Percentiles rank a stretch among this genome's conserved stretches.
These are phyloP conservation scores for Tilletia walkeri DNA, from an alignment of 1,284 basidiomycete species.

Conservation along the genomic window DNA sequence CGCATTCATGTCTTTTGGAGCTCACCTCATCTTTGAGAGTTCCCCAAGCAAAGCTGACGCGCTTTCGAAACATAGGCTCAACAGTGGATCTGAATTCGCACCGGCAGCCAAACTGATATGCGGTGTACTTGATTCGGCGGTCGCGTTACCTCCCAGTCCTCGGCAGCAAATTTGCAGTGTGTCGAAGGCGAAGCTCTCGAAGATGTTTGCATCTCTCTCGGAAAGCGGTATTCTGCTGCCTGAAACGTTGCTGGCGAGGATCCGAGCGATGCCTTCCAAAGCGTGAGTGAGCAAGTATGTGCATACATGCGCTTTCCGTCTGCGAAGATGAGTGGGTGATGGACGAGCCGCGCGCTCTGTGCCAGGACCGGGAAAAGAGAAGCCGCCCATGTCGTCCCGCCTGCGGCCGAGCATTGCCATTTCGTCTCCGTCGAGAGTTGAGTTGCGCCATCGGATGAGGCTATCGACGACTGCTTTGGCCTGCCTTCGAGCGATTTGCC, in stretches of 20 bases:
- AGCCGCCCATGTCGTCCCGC: constrained; percentile 10
- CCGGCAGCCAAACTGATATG: constrained; percentile 6
- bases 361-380: constrained; percentile 1
- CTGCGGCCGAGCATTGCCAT: constrained; percentile 9
- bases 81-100: background rate
- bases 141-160: constrained; percentile 34
- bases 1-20: background rate
- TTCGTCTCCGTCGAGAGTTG: background rate
- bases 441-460: constrained; percentile 4
- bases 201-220: constrained; percentile 34
- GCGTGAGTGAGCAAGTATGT: constrained; percentile 13
- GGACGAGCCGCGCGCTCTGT: background rate
- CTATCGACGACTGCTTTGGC: constrained; percentile 6
- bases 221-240: constrained; percentile 19
- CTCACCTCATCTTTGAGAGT: constrained; percentile 38
- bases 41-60: constrained; percentile 48
- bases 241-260: background rate
- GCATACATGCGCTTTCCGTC: constrained; percentile 14
- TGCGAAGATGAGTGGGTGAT: background rate
- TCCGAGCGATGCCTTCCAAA: constrained; percentile 8
- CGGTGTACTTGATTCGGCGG: constrained; percentile 34
- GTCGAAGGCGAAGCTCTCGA: constrained; percentile 41
- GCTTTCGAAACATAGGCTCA: constrained; percentile 37
- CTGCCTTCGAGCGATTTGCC: background rate
- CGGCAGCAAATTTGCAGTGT: constrained; percentile 44